Percentiles rank a stretch among this genome's conserved stretches.
phyloP scores from a whole-genome alignment of 495 filamentous ascomycete genomes.

The Neurospora discreta region DNA sequence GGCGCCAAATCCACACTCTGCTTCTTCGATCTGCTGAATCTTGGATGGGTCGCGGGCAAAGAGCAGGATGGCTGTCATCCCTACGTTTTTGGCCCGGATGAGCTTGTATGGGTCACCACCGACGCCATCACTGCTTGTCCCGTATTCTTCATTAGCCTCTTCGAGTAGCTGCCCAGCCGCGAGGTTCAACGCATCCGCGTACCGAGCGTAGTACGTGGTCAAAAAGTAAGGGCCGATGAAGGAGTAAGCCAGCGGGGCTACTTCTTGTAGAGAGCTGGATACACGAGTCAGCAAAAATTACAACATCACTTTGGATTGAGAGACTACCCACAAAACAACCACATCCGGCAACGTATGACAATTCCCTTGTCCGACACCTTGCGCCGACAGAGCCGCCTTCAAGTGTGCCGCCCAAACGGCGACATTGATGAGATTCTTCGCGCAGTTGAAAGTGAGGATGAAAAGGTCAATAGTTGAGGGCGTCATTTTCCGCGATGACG shows the following conservation, averaged over 20 bases:
- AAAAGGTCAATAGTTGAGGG: conserved; percentile 44
- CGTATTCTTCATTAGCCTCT: conserved; percentile 1
- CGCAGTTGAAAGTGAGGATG: conserved; percentile 87
- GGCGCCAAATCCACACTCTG: conserved; percentile 69
- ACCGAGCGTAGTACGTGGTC: conserved; percentile 59
- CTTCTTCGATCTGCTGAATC: conserved; percentile 52
- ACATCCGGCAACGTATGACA: conserved; percentile 47
- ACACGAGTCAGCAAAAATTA: neutral
- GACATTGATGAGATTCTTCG: conserved; percentile 49
- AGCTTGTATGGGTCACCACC: conserved; percentile 32
- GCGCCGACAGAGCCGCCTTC: conserved; percentile 49
- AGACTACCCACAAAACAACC: conserved; percentile 43
- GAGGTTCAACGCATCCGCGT: conserved; percentile 55
- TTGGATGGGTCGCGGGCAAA: conserved; percentile 51
- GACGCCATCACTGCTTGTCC: neutral
- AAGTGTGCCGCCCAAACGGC: conserved; percentile 59
- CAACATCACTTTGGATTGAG: neutral
- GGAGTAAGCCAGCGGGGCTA: conserved; percentile 70
- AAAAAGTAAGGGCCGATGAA: conserved; percentile 81
- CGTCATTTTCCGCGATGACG: conserved; percentile 11
- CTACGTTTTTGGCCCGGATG: conserved; percentile 53
- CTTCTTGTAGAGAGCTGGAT: conserved; percentile 67
- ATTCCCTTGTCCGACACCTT: conserved; percentile 16
- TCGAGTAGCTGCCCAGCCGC: conserved; percentile 36
- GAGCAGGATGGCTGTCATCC: conserved; percentile 81